Base-by-base conservation (phyloP, 352 stramenopile genomes). In the Pythium pectinolyticum region DNA sequence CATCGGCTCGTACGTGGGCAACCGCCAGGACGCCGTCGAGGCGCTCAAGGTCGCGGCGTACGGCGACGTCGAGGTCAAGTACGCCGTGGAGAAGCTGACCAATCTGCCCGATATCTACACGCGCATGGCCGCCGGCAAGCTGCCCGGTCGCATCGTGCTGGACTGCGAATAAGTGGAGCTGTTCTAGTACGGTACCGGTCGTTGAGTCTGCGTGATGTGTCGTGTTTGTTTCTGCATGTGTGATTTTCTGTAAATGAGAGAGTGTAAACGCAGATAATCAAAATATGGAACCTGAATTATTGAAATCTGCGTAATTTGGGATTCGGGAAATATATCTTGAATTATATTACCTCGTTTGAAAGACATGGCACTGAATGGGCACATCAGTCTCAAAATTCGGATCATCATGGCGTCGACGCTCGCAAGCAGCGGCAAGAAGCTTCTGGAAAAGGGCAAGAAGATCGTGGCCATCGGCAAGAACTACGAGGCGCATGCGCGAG, bases 391-490 rank as follows among this genome's bases (percentile, higher is more conserved):
- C 32, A 14, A 8, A 8, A 39, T 39, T 14, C 14, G 8, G 8
- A 39, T 10, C 51, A 59, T 24, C 6, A 67, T 67, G 61, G 45
- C 61, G 52, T 55, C 61, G 61, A 22, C 50, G 50, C 6, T 32
- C 50, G 30, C 34, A 49, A 75, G 63, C 62, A 80, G 72, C 66
- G 68, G 70, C 39, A 86, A 79, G 61, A 80, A 86, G 66, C 78
- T 85, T 43, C 62, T 88, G 57, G 67, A 75, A 37, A 66, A 82
- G 49, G 79, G 81, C 57, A 90, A 92, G 69, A 92, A 92, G 73
- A 88, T 92, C 47, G 69, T 94, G 31, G 81, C 77, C 19, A 91
- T 95, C 63, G 82, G 84, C 64, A 92, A 92, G 69, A 95, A 95
- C 63, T 95, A 93, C 43, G 84, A 90, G 52, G 82, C 83, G 31